Evolutionary conservation across 139 green algal species (phyloP).

Genomic region (Tetradesmus obliquus): DNA sequence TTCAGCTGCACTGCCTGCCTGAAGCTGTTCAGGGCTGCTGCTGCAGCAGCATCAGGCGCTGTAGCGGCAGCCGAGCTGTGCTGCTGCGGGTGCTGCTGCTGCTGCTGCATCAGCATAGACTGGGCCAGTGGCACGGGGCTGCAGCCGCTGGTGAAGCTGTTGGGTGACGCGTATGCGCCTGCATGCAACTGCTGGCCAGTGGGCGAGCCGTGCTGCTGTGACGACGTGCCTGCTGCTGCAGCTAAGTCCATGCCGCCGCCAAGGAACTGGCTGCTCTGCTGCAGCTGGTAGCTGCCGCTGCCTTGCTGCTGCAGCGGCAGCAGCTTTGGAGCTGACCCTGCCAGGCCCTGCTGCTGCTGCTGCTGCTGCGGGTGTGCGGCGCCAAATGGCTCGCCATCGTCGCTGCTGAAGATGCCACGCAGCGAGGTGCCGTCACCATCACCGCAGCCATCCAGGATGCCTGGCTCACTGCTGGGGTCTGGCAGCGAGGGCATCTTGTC

Average conservation of each 20-base stretch:
- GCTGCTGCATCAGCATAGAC: neutral
- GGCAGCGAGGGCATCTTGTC: slow-evolving; percentile 31
- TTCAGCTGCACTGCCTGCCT: neutral
- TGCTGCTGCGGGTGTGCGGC: neutral
- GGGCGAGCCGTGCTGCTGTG: neutral
- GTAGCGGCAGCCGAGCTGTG: neutral
- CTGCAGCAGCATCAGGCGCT: neutral
- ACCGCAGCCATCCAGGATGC: slow-evolving; percentile 10
- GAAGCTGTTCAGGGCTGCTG: neutral
- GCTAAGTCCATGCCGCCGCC: neutral
- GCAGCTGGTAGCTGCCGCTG: neutral
- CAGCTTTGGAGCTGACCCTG: neutral
- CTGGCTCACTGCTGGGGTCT: neutral
- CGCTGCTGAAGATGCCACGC: slow-evolving; percentile 31
- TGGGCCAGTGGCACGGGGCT: neutral
- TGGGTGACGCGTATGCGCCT: neutral
- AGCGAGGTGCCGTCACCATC: slow-evolving; percentile 16
- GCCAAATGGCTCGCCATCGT: neutral
- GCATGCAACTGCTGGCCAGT: neutral
- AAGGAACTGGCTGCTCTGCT: neutral
- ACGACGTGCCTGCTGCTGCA: neutral
- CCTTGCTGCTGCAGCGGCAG: neutral
- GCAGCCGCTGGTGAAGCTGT: neutral
- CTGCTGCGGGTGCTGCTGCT: neutral
- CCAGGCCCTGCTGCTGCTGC: neutral